These are phyloP conservation scores for Phytopythium montanum DNA, from an alignment of 352 stramenopile genomes.

Conservation along the genomic window DNA sequence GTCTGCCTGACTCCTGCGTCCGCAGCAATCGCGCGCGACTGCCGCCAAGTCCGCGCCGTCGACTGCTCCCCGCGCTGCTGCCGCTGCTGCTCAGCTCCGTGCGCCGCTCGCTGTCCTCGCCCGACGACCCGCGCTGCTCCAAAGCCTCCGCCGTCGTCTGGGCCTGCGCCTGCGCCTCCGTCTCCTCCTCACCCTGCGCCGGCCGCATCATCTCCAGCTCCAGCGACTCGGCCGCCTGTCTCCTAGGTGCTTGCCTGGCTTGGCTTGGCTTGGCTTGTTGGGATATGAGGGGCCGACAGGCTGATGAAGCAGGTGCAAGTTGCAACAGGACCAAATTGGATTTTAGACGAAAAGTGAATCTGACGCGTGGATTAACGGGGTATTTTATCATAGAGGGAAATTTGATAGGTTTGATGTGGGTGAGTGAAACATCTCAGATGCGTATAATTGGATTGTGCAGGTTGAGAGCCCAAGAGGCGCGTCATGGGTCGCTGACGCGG, in stretches of 20 bases:
- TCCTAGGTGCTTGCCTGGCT: no score
- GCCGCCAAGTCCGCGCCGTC: neutral
- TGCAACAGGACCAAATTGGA: no score
- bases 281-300: no score
- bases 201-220: neutral
- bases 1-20: conserved; percentile 5
- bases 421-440: no score
- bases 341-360: no score
- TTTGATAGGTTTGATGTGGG: neutral
- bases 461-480: neutral
- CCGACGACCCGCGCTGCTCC: neutral
- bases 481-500: neutral
- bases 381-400: neutral
- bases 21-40: neutral
- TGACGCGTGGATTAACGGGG: neutral
- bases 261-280: no score
- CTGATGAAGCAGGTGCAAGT: no score
- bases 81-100: neutral
- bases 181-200: neutral
- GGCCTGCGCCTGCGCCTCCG: no score
- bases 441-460: neutral
- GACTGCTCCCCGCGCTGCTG: neutral
- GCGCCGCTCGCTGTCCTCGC: neutral
- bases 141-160: neutral
- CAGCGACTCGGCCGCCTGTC: no score